Percentiles rank a stretch among this genome's conserved stretches.
Evolutionary conservation across 768 basidiomycete genomes (phyloP).

Genomic region (Russula sp.): DNA sequence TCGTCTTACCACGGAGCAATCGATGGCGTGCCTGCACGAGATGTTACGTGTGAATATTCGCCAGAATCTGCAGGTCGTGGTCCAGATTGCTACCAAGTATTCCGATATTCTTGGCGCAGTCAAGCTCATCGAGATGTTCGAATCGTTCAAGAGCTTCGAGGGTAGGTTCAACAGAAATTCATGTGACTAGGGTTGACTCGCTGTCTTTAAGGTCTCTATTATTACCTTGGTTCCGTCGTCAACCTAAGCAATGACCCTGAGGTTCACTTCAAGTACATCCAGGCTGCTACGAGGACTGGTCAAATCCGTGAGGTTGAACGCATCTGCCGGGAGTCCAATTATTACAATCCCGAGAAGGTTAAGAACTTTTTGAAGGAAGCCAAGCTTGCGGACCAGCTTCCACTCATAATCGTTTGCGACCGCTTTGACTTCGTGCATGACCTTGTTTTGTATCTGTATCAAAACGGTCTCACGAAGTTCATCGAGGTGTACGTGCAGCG

Average conservation of each 20-base stretch:
- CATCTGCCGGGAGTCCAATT: conserved; percentile 94
- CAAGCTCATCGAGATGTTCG: conserved; percentile 97
- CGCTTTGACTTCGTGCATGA: conserved; percentile 99
- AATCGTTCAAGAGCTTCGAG: conserved; percentile 95
- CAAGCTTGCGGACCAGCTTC: conserved; percentile 91
- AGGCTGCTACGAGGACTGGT: conserved; percentile 95
- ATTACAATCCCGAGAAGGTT: conserved; percentile 99
- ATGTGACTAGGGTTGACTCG: background rate
- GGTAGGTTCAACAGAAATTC: conserved; percentile 37
- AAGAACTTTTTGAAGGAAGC: conserved; percentile 99
- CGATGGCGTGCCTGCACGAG: conserved; percentile 92
- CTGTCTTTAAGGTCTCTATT: conserved; percentile 67
- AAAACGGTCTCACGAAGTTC: conserved; percentile 92
- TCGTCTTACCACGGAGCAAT: conserved; percentile 93
- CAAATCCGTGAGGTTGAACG: conserved; percentile 99
- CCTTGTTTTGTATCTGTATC: conserved; percentile 95
- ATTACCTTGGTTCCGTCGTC: conserved; percentile 96
- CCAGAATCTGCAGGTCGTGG: conserved; percentile 92
- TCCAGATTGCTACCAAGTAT: conserved; percentile 98
- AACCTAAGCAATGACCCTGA: conserved; percentile 95
- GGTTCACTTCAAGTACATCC: conserved; percentile 99
- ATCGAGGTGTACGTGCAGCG: conserved; percentile 99
- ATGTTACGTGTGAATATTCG: conserved; percentile 97
- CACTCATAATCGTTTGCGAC: conserved; percentile 99
- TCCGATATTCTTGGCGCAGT: conserved; percentile 96